Base-by-base conservation (phyloP, 805 yeast genomes). In the Yueomyces sp. region DNA sequence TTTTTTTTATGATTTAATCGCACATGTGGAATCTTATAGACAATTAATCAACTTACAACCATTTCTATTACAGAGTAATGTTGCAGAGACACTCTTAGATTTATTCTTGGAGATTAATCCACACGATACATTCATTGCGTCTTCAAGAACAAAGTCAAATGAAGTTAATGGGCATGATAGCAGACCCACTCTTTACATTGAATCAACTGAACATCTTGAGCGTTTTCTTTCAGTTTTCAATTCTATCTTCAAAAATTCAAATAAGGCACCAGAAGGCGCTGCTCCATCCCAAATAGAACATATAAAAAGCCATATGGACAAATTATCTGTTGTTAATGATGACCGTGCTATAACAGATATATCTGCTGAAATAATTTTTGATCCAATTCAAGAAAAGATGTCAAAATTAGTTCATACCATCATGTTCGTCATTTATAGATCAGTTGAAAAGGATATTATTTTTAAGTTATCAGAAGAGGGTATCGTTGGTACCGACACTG, bases 401-500 rank as follows among this genome's bases (percentile, higher is more conserved):
- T 79, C 90, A 26, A 81, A 82, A 53, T 59, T 85, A 9, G 65
- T 85, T 3, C 92, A 82, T 54, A 66, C 83, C 47, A 57, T 87
- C 3, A 68, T 72, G 34, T 31, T 31, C 34, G 11, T 31, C 11
- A 31, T 31, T 8, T 8, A 31, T 31, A 8, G 11, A 31, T 8
- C 11, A 8, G 11, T 31, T 31, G 11, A 31, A 31, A 31, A 31
- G 11, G 34, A 31, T 31, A 31, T 8, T 8, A 31, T 31, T 34
- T 9, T 34, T 34, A n/a, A 34, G n/a, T 34, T 34, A 9, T 9
- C 26, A 5, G n/a, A 34, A 9, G 19, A 19, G 19, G 19, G 19
- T 19, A 19, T 19, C 19, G 19, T 19, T 19, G 19, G 19, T 19
- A 19, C 19, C 19, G n/a, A 34, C 5, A 7, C n/a, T 34, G n/a